Evolutionary conservation across 2,329 filamentous ascomycete species (phyloP).

Genomic region (Grosmannia huntii): DNA sequence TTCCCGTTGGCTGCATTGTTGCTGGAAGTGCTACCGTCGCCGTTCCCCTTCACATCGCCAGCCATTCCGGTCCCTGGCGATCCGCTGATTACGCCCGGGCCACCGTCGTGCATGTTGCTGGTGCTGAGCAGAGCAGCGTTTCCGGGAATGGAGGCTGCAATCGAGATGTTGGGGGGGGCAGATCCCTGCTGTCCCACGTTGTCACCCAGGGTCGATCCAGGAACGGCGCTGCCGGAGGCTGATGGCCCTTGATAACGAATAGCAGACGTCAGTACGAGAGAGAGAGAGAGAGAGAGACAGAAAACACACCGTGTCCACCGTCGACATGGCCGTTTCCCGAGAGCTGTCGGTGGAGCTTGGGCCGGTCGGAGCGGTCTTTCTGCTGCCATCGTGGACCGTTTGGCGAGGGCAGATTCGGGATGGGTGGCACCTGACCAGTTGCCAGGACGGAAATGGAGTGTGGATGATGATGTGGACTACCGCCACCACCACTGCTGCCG

Average conservation of each 20-base stretch:
- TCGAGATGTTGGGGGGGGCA: not conserved
- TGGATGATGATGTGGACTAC: constrained; percentile 20
- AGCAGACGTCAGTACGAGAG: not conserved
- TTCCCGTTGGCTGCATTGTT: not conserved
- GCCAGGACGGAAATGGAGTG: constrained; percentile 60
- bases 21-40: not conserved
- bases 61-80: not conserved
- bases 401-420: constrained; percentile 35
- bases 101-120: not conserved
- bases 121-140: not conserved
- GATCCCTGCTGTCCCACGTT: not conserved
- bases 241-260: not conserved
- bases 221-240: not conserved
- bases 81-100: not conserved
- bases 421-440: constrained; percentile 64
- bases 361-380: constrained; percentile 43
- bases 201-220: not conserved
- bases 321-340: constrained; percentile 28
- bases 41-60: not conserved
- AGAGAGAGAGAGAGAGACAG: no score
- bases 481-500: constrained; percentile 19
- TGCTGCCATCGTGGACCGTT: constrained; percentile 40
- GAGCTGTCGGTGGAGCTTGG: constrained; percentile 54
- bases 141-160: not conserved
- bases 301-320: not conserved